Percentiles rank a stretch among this genome's conserved stretches.
Conservation (phyloP, 2,329 filamentous ascomycete genomes). For the Taxawa tesnikishii region DNA sequence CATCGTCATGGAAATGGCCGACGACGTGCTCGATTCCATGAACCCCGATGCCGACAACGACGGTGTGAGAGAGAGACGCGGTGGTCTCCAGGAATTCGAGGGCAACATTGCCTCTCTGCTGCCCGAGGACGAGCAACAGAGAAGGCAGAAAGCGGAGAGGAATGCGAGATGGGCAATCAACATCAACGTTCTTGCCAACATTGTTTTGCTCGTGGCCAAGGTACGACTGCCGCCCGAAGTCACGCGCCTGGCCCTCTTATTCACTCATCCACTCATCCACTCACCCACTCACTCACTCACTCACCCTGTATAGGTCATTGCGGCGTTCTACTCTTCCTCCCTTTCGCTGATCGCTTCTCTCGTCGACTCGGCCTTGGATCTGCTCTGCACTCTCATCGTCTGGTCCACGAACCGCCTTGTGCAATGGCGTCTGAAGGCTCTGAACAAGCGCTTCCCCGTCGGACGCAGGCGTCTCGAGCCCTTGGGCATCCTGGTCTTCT, state of each 20-base stretch:
- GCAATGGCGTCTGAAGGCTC: slow-evolving; percentile 39
- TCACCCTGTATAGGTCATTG: slow-evolving; percentile 23
- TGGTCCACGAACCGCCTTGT: slow-evolving; percentile 49
- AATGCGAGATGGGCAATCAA: slow-evolving; percentile 47
- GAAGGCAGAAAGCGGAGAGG: slow-evolving; percentile 31
- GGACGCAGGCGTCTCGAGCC: slow-evolving; percentile 46
- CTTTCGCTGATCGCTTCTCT: slow-evolving; percentile 50
- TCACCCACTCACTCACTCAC: too few relatives aligned
- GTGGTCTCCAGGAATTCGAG: slow-evolving; percentile 34
- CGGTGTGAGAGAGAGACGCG: slow-evolving; percentile 40
- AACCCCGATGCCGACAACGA: slow-evolving; percentile 46
- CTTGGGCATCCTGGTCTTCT: slow-evolving; percentile 50
- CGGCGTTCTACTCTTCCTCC: slow-evolving; percentile 43
- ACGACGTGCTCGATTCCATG: slow-evolving; percentile 49
- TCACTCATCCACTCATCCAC: too few relatives aligned
- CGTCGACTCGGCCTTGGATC: slow-evolving; percentile 48
- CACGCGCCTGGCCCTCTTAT: too few relatives aligned
- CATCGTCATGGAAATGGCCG: slow-evolving; percentile 42
- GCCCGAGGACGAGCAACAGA: slow-evolving; percentile 41
- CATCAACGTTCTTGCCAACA: slow-evolving; percentile 49
- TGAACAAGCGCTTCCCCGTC: slow-evolving; percentile 46
- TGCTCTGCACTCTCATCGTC: slow-evolving; percentile 49
- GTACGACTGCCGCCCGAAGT: too few relatives aligned
- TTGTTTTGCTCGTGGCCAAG: slow-evolving; percentile 44
- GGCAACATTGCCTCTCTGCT: slow-evolving; percentile 43